A percentile compares a stretch with the other conserved stretches of the same genome.
These are phyloP conservation scores for Termitomyces sp. DNA, from an alignment of 768 basidiomycete genomes.

Conservation along the genomic window DNA sequence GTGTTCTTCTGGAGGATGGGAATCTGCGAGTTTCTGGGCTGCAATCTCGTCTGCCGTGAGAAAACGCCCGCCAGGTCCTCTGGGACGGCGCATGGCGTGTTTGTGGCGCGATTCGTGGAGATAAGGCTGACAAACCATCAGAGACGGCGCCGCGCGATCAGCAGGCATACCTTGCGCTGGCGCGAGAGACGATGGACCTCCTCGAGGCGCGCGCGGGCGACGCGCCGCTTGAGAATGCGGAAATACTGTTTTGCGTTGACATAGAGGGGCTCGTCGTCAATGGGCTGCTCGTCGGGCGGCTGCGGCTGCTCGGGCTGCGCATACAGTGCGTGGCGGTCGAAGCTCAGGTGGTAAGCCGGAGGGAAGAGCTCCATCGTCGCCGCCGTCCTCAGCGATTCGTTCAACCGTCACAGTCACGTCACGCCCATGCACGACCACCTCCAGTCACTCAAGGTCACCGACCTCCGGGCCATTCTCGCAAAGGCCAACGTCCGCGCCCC, in stretches of 20 bases:
- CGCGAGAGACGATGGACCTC: slow-evolving; percentile 90
- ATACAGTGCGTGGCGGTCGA: slow-evolving; percentile 19
- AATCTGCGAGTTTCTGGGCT: slow-evolving; percentile 54
- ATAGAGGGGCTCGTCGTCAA: slow-evolving; percentile 97
- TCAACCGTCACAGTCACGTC: slow-evolving; percentile 21
- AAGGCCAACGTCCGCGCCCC: slow-evolving; percentile 43
- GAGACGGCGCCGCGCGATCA: not conserved
- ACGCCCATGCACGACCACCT: slow-evolving; percentile 26
- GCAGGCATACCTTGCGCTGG: slow-evolving; percentile 74
- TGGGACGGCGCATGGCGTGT: slow-evolving; percentile 95
- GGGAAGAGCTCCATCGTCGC: slow-evolving; percentile 46
- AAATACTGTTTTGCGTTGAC: slow-evolving; percentile 99
- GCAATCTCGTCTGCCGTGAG: slow-evolving; percentile 95
- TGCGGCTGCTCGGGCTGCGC: slow-evolving; percentile 14
- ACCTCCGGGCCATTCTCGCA: slow-evolving; percentile 58
- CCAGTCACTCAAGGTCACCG: slow-evolving; percentile 66
- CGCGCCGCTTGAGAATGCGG: slow-evolving; percentile 92
- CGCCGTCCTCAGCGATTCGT: slow-evolving; percentile 44
- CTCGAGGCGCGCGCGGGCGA: slow-evolving; percentile 86
- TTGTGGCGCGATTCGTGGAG: slow-evolving; percentile 97
- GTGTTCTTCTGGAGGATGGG: slow-evolving; percentile 17
- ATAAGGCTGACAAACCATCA: no score
- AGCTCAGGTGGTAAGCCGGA: slow-evolving; percentile 44
- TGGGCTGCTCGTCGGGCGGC: slow-evolving; percentile 26
- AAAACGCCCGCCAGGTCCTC: slow-evolving; percentile 96